Evolutionary conservation across 208 protist species (phyloP).

Genomic region (Acanthamoeba sp.): DNA sequence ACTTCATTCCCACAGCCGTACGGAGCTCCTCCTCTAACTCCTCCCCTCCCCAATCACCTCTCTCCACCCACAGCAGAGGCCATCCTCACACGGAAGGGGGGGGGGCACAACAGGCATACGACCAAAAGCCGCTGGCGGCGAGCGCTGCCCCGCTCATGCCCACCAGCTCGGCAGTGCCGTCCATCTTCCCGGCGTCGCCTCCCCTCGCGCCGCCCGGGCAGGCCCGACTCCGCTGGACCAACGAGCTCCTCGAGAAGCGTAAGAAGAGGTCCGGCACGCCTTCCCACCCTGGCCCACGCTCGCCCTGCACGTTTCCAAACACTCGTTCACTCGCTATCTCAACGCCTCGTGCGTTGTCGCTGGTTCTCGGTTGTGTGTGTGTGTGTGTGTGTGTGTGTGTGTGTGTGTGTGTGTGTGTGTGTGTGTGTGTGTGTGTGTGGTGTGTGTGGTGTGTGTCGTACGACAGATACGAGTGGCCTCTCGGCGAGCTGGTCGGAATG

Average conservation of each 20-base stretch:
- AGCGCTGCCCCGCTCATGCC: background rate
- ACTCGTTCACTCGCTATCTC: too few species aligned
- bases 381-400: too few species aligned
- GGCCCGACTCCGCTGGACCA: slow-evolving; percentile 27
- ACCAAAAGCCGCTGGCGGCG: background rate
- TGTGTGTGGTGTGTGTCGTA: background rate
- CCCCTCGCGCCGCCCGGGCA: slow-evolving; percentile 23
- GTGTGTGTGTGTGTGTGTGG: too few species aligned
- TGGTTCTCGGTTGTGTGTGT: too few species aligned
- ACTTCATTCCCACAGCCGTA: slow-evolving; percentile 52
- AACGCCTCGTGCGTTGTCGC: too few species aligned
- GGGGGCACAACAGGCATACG: background rate
- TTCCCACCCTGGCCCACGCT: too few species aligned
- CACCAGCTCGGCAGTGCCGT: slow-evolving; percentile 1
- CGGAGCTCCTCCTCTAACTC: too few species aligned
- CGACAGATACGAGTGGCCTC: slow-evolving; percentile 49
- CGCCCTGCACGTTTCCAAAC: too few species aligned
- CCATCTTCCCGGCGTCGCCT: slow-evolving; percentile 32
- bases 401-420: too few species aligned
- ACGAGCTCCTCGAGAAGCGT: slow-evolving; percentile 60
- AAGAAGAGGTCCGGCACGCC: slow-evolving; percentile 47
- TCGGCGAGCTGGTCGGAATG: slow-evolving; percentile 62
- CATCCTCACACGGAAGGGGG: too few species aligned
- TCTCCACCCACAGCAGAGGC: too few species aligned
- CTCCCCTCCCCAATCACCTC: too few species aligned